A percentile compares a stretch with the other conserved stretches of the same genome.
These are phyloP conservation scores for Colletotrichum echinochloae DNA, from an alignment of 2,329 filamentous ascomycete species.

Conservation along the genomic window DNA sequence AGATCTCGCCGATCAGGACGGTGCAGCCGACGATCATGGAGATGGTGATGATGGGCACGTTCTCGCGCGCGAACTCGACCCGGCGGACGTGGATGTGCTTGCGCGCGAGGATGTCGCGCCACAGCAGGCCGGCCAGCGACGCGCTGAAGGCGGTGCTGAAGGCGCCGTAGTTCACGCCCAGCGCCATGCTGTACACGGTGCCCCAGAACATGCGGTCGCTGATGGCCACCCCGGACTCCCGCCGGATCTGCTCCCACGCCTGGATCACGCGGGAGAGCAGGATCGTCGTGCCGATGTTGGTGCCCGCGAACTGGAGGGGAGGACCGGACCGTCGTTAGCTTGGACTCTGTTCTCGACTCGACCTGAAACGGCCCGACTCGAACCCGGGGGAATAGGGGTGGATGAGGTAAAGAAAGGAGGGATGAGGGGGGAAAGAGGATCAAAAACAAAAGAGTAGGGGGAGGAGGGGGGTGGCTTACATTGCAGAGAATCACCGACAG, in stretches of 20 bases:
- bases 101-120: slow-evolving; percentile 75
- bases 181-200: slow-evolving; percentile 79
- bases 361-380: no score
- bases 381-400: no score
- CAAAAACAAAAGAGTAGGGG: neutral
- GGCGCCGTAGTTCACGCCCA: slow-evolving; percentile 81
- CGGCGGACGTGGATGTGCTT: slow-evolving; percentile 75
- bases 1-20: slow-evolving; percentile 73
- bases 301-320: slow-evolving; percentile 79
- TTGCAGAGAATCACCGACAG: slow-evolving; percentile 78
- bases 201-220: slow-evolving; percentile 77
- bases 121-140: slow-evolving; percentile 77
- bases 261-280: slow-evolving; percentile 78
- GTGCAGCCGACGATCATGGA: slow-evolving; percentile 73
- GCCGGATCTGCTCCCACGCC: slow-evolving; percentile 73
- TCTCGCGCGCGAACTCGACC: slow-evolving; percentile 75
- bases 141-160: slow-evolving; percentile 80
- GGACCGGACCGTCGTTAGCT: slow-evolving; percentile 29
- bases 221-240: slow-evolving; percentile 59
- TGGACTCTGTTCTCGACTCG: slow-evolving; percentile 1
- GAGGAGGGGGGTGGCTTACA: slow-evolving; percentile 59
- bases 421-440: no score
- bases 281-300: slow-evolving; percentile 82
- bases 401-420: no score
- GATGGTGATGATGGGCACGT: slow-evolving; percentile 77